These are phyloP conservation scores for Inonotus obliquus DNA, from an alignment of 1,284 basidiomycete genomes.

Conservation along the genomic window DNA sequence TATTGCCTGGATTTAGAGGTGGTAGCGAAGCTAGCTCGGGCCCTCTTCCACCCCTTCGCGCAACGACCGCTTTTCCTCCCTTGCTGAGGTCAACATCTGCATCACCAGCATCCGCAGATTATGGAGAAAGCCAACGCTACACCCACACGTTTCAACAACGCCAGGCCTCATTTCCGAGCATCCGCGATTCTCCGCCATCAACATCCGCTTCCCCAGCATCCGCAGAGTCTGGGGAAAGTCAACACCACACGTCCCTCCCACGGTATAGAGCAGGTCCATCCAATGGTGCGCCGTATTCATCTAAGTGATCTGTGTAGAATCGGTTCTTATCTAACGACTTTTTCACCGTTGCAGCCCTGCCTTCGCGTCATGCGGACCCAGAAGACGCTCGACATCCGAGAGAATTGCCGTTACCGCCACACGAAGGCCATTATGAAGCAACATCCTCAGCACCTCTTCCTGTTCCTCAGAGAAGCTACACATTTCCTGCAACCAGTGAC, in stretches of 20 bases:
- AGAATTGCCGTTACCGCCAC: neutral
- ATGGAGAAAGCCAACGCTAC: too few relatives aligned
- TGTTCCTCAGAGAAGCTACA: conserved; percentile 2
- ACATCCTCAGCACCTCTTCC: neutral
- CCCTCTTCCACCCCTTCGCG: neutral
- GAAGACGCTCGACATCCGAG: neutral
- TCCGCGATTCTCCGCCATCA: too few relatives aligned
- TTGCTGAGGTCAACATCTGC: neutral
- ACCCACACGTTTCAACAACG: neutral
- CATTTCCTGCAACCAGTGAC: conserved; percentile 1
- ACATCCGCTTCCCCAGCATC: too few relatives aligned
- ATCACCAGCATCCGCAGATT: conserved; percentile 1
- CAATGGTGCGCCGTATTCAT: neutral
- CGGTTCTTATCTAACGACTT: neutral
- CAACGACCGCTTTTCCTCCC: neutral
- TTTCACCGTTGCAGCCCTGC: neutral
- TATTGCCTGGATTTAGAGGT: neutral
- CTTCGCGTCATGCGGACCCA: neutral
- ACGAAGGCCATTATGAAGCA: neutral
- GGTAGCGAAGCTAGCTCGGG: neutral
- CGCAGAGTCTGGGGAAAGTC: neutral
- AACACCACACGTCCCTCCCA: conserved; percentile 12
- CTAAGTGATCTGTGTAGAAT: neutral
- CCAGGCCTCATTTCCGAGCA: neutral
- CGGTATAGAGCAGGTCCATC: conserved; percentile 5